phyloP scores from a whole-genome alignment of 73 alveolate genomes.

The Tetrahymena borealis region DNA sequence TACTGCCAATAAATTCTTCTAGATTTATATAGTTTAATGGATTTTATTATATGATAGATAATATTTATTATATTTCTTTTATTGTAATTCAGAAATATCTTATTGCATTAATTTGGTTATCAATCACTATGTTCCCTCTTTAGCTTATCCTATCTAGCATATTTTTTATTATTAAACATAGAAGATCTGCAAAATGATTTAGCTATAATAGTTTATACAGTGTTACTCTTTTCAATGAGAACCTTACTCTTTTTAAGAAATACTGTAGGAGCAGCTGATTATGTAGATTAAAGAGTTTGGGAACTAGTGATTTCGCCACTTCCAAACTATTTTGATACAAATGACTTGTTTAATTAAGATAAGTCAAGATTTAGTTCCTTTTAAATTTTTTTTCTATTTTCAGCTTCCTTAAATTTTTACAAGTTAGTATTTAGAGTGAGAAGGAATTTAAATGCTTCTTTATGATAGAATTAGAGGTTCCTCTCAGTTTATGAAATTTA shows the following conservation, averaged over 20 bases:
- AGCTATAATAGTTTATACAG: background rate
- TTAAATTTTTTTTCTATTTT: background rate
- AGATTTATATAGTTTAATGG: no score
- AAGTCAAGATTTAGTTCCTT: background rate
- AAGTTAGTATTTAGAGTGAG: background rate
- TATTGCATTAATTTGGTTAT: no score
- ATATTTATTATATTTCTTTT: no score
- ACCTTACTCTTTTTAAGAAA: background rate
- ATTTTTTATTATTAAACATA: background rate
- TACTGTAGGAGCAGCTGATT: background rate
- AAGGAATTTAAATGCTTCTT: background rate
- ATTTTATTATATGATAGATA: no score
- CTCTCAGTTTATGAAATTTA: background rate
- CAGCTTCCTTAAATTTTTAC: background rate
- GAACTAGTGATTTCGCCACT: background rate
- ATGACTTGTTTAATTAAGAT: background rate
- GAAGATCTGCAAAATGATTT: background rate
- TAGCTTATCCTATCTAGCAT: background rate
- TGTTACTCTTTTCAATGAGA: background rate
- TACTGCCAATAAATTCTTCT: no score
- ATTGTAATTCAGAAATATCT: no score
- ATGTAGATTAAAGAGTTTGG: background rate
- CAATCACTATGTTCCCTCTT: no score
- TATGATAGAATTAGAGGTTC: background rate
- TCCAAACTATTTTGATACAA: background rate